These are phyloP conservation scores for Penicillium dipodomyicola DNA, from an alignment of 495 filamentous ascomycete genomes.

Conservation along the genomic window DNA sequence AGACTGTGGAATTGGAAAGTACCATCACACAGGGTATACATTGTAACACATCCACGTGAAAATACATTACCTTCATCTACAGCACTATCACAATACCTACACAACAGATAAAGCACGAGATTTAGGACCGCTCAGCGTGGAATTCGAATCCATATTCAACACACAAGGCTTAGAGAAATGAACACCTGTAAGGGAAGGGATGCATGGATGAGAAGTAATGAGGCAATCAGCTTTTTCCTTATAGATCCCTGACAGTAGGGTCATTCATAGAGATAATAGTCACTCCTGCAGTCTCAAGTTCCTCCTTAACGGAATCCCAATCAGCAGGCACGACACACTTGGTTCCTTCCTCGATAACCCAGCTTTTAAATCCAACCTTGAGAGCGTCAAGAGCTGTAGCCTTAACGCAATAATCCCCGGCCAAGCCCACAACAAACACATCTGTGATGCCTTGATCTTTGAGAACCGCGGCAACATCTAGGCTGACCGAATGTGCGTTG, in stretches of 20 bases:
- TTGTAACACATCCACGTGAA: neutral
- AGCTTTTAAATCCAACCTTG: conserved; percentile 72
- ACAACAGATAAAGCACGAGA: too few species aligned
- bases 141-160: neutral
- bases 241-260: conserved; percentile 47
- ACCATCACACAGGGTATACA: neutral
- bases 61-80: neutral
- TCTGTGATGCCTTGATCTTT: conserved; percentile 60
- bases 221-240: conserved; percentile 2
- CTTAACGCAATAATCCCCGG: conserved; percentile 87
- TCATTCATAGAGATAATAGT: conserved; percentile 49
- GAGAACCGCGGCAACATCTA: conserved; percentile 58
- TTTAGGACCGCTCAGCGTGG: neutral
- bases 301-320: conserved; percentile 57
- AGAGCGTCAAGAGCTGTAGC: conserved; percentile 73
- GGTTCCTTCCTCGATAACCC: conserved; percentile 75
- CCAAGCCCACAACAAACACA: conserved; percentile 81
- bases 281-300: conserved; percentile 56
- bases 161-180: neutral
- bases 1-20: neutral
- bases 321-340: conserved; percentile 60
- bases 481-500: conserved; percentile 47
- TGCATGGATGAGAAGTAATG: neutral
- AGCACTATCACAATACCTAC: neutral
- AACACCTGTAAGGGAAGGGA: neutral